Conservation (phyloP, 345 rosid species). For the Ceriops zippeliana region DNA sequence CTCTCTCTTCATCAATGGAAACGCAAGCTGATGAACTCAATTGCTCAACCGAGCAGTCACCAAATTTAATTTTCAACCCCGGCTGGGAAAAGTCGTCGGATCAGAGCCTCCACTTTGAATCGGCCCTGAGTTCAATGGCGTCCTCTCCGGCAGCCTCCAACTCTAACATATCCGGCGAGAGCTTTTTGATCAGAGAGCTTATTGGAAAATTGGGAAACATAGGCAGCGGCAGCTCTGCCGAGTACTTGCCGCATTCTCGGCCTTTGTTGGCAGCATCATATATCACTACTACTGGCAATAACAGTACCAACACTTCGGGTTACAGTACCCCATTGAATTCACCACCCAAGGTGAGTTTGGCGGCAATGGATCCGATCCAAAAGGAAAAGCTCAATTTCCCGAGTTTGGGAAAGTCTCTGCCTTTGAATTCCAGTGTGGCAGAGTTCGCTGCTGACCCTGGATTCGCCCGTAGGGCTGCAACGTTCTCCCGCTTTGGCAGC, state of each 20-base stretch:
- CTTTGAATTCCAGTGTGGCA: constrained; percentile 38
- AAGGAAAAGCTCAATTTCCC: constrained; percentile 11
- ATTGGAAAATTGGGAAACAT: constrained; percentile 59
- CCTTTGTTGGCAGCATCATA: constrained; percentile 21
- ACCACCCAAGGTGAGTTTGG: constrained; percentile 40
- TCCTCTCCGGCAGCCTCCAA: constrained; percentile 67
- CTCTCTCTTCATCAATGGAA: constrained; percentile 26
- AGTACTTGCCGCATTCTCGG: constrained; percentile 35
- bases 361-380: constrained; percentile 5
- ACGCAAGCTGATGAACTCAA: constrained; percentile 14
- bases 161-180: constrained; percentile 47
- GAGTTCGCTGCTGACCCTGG: constrained; percentile 68
- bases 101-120: constrained; percentile 73
- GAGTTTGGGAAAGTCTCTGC: constrained; percentile 34
- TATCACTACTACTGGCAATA: constrained; percentile 13
- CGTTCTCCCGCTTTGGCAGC: constrained; percentile 63
- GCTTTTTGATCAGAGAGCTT: constrained; percentile 52
- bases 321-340: constrained; percentile 53
- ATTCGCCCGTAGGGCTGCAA: constrained; percentile 73
- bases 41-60: constrained; percentile 19
- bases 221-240: constrained; percentile 29
- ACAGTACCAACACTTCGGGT: constrained; percentile 43
- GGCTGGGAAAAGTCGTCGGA: constrained; percentile 59
- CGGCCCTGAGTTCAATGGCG: constrained; percentile 68
- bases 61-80: constrained; percentile 29